Evolutionary conservation across 306 rosid genomes (phyloP).

Genomic region (Hylodesmum podocarpum): DNA sequence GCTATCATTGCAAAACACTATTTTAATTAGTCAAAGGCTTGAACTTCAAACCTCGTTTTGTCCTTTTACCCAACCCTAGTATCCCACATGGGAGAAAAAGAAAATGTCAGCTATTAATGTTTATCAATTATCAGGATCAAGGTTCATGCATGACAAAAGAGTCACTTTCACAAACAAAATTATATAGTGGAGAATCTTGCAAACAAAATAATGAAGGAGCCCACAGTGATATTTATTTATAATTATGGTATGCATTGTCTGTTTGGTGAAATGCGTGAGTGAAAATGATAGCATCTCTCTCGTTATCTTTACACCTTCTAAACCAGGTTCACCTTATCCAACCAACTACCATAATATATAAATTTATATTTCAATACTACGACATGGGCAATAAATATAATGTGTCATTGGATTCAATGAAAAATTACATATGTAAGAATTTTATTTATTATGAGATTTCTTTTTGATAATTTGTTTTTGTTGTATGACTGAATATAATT

Average conservation of each 20-base stretch:
- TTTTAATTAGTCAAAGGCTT: conserved; percentile 32
- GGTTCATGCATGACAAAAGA: conserved; percentile 57
- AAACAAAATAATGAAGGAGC: conserved; percentile 63
- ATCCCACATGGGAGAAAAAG: conserved; percentile 35
- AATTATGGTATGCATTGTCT: conserved; percentile 40
- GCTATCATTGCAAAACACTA: neutral
- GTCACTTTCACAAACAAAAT: conserved; percentile 66
- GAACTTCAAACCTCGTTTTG: conserved; percentile 34
- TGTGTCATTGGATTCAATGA: neutral
- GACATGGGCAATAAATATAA: neutral
- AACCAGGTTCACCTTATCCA: conserved; percentile 32
- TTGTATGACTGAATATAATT: too few relatives aligned
- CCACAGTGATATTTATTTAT: conserved; percentile 51
- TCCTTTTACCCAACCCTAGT: conserved; percentile 46
- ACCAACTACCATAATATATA: conserved; percentile 35
- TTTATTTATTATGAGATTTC: neutral
- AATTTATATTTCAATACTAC: conserved; percentile 21
- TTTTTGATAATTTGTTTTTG: neutral
- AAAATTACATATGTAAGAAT: neutral
- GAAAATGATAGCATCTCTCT: conserved; percentile 59
- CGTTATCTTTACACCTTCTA: conserved; percentile 31
- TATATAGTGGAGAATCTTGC: conserved; percentile 79
- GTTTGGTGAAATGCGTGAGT: conserved; percentile 45
- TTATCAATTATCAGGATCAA: conserved; percentile 20
- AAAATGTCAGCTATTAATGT: conserved; percentile 36